Base-by-base conservation (phyloP, 2,329 filamentous ascomycete species). In the Ciborinia camelliae region DNA sequence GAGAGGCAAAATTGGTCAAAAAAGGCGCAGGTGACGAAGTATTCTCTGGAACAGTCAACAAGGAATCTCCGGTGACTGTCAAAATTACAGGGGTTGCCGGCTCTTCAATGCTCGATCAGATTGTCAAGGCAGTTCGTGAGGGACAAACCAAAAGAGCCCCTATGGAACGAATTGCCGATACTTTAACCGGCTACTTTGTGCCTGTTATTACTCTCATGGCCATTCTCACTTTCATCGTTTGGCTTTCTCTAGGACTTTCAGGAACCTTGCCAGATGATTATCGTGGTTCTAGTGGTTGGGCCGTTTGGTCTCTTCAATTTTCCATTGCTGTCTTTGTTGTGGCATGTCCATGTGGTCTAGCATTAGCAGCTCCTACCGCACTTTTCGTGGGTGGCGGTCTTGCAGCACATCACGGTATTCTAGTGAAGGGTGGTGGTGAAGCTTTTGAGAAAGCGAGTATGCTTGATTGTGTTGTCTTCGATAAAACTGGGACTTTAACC, bases 41-140 rank as follows among this genome's bases (percentile, higher is more conserved):
- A 2, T 92, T 83, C 70, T 85, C 89, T 0, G 90, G 90, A 20
- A 92, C 90, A 0, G 81, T 92, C 73, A 93, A 93, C 77, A 88
- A 89, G 72, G 86, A 81, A 7, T 75, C 81, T 0, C 82, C 89
- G 0, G 75, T 92, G 20, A 81, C 85, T 12, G 79, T 91, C 32
- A 80, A 81, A 51, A 82, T 92, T 50, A 90, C 85, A 0, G 86
- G 86, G 14, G 80, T 84, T 1, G 82, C 84, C 0, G 90, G 90
- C 4, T 81, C 82, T 18, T 92, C 90, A 0, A 90, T 93, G 88
- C 81, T 94, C 4, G 90, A 93, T 75, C 85, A 91, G 70, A 93
- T 94, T 66, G 89, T 93, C 68, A 82, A 86, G 58, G 86, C 89
- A 5, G 90, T 93, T 4, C 84, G 89, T 15, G 90, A 93, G 76